Base-by-base conservation (phyloP, 805 yeast genomes). In the Starmera caribaea region DNA sequence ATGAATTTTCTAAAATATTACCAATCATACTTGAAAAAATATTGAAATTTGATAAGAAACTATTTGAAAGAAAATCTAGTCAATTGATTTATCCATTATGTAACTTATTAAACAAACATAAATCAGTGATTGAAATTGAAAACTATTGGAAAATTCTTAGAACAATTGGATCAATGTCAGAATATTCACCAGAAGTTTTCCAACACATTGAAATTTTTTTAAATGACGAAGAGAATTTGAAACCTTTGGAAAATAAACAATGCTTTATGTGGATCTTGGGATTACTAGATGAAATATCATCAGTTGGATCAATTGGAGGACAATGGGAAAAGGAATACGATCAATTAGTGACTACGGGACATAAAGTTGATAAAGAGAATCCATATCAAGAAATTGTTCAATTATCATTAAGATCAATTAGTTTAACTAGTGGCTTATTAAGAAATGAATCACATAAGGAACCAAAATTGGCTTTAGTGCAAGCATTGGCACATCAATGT, bases 401-500 rank as follows among this genome's bases (percentile, higher is more conserved):
- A 14, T 54, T 74, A 24, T 80, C 90, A 0, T 65, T 78, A 41
- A 69, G 68, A 45, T 79, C 89, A 1, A 74, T 84, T 36, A 60
- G 70, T 14, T 65, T 81, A 43, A 83, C 94, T 0, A 55, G 76
- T 8, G 68, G 68, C 4, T 58, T 83, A 39, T 46, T 74, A 24
- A 59, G 38, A 63, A 59, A 37, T 39, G 53, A 38, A 30, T 32
- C 40, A 40, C 46, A 54, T 1, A 59, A 59, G 34, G 66, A 59
- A 32, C 69, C 62, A 44, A 57, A 56, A 35, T 57, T 63, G 46
- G 81, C 95, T 1, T 65, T 85, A 44, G 67, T 83, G 26, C 90
- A 86, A 54, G 94, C 94, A 0, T 66, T 88, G 39, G 87, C 92
- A 0, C 90, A 83, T 51, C 96, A 89, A 57, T 84, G 96, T 55